Percentiles rank a stretch among this genome's conserved stretches.
phyloP scores from a whole-genome alignment of 768 basidiomycete species.

The Boletus huronensis region DNA sequence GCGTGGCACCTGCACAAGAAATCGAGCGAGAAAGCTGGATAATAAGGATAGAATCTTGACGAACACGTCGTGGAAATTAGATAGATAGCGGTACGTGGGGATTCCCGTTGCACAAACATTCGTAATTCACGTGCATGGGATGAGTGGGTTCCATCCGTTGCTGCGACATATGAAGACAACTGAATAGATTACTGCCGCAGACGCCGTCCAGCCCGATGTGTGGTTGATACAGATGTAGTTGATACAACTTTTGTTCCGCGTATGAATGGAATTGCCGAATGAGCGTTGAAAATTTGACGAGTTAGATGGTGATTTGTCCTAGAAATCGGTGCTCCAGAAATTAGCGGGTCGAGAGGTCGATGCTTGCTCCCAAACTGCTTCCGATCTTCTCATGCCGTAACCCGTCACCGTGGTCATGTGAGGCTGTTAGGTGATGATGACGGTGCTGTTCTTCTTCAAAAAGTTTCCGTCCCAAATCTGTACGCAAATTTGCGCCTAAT shows the following conservation, averaged over 20 bases:
- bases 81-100: slow-evolving; percentile 18
- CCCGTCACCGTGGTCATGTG: slow-evolving; percentile 20
- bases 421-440: slow-evolving; percentile 23
- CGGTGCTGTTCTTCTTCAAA: slow-evolving; percentile 70
- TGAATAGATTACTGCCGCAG: slow-evolving; percentile 28
- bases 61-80: slow-evolving; percentile 13
- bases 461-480: slow-evolving; percentile 62
- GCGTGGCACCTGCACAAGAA: slow-evolving; percentile 14
- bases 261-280: slow-evolving; percentile 24
- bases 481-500: slow-evolving; percentile 50
- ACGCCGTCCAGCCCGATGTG: slow-evolving; percentile 22
- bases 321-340: slow-evolving; percentile 4
- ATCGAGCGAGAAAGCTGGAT: slow-evolving; percentile 20
- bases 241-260: slow-evolving; percentile 33
- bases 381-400: slow-evolving; percentile 26
- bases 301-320: slow-evolving; percentile 12
- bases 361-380: slow-evolving; percentile 28
- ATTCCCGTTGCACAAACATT: slow-evolving; percentile 21
- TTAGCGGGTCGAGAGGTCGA: slow-evolving; percentile 29
- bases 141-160: slow-evolving; percentile 21
- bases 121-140: slow-evolving; percentile 25
- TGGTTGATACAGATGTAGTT: slow-evolving; percentile 36
- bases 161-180: slow-evolving; percentile 28
- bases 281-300: slow-evolving; percentile 14
- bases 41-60: slow-evolving; percentile 28